Evolutionary conservation across 768 basidiomycete species (phyloP), one percentile per base, ranked within the genome.

Genomic region (Trametes cubensis): DNA sequence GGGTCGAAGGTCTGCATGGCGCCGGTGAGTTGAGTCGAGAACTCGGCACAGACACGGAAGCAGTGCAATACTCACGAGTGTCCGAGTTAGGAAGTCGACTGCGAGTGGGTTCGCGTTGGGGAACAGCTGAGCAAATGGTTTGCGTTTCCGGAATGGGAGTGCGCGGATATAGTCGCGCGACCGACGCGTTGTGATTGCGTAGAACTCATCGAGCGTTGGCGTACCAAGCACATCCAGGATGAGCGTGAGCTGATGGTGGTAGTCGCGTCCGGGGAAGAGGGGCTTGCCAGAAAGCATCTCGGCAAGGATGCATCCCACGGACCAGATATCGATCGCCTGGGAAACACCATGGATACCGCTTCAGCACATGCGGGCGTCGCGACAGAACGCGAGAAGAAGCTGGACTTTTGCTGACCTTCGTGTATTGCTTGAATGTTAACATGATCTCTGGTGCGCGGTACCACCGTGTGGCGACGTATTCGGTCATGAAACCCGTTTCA

Each of bases 391-490:
- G 54, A 49, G 30, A 13, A 25, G 40, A 40, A 21, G 4, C 28
- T 6, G 10, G 40, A 62, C 75, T 34, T 2, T 10, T 34, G 10
- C 34, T 57, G 60, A 85, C 90, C 78, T 95, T 95, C 54, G 95
- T 96, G 78, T 99, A 99, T 74, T 97, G 91, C 73, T 97, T 96
- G 82, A 98, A 98, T 11, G 95, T 97, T 54, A 99, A 82, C 97
- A 99, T 99, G 78, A 99, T 95, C 74, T 99, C 97, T 0, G 97
- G 97, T 0, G 97, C 97, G 40, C 97, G 87, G 72, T 98, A 99
- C 97, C 97, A 99, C 68, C 97, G 82, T 25, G 97, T 98, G 2
- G 97, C 96, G 51, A 99, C 97, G 71, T 95, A 96, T 86, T 94
- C 92, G 1, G 94, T 96, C 94, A 95, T 94, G 78, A 94, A 95